Percentiles rank a stretch among this genome's conserved stretches.
Conservation (phyloP, 2,329 filamentous ascomycete species). For the Albophoma yamanashiensis region DNA sequence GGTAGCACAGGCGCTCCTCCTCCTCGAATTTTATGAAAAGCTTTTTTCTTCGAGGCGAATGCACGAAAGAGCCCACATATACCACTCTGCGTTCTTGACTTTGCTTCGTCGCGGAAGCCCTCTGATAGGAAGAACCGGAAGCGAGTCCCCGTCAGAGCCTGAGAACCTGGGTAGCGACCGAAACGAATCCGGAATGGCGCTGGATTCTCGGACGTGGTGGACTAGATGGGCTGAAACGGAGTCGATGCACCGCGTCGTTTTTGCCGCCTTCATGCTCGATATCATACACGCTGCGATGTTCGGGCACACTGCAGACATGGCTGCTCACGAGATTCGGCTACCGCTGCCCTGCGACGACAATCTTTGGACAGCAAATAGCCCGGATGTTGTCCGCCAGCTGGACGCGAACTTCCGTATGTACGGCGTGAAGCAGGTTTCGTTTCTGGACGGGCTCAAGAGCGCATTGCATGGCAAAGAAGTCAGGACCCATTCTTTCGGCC, state of each 20-base stretch:
- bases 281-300: slow-evolving; percentile 88
- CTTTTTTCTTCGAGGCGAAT: slow-evolving; percentile 74
- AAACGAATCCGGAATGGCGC: slow-evolving; percentile 21
- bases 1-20: slow-evolving; percentile 75
- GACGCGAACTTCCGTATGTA: slow-evolving; percentile 69
- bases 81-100: slow-evolving; percentile 77
- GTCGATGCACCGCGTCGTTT: slow-evolving; percentile 76
- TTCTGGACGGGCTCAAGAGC: slow-evolving; percentile 74
- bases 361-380: slow-evolving; percentile 73
- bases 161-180: slow-evolving; percentile 17
- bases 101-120: slow-evolving; percentile 79
- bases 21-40: slow-evolving; percentile 87
- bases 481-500: slow-evolving; percentile 76
- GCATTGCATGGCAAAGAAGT: slow-evolving; percentile 74
- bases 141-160: slow-evolving; percentile 63
- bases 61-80: slow-evolving; percentile 83
- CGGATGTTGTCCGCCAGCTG: slow-evolving; percentile 64
- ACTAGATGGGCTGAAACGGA: slow-evolving; percentile 82
- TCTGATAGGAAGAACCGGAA: slow-evolving; percentile 66
- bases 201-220: slow-evolving; percentile 54
- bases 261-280: slow-evolving; percentile 83
- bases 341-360: slow-evolving; percentile 81
- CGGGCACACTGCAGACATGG: slow-evolving; percentile 82
- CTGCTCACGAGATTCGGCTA: slow-evolving; percentile 78
- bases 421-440: slow-evolving; percentile 67